Percentiles rank a stretch among this genome's conserved stretches.
Conservation (phyloP, 768 basidiomycete genomes). For the Termitomyces sp. region DNA sequence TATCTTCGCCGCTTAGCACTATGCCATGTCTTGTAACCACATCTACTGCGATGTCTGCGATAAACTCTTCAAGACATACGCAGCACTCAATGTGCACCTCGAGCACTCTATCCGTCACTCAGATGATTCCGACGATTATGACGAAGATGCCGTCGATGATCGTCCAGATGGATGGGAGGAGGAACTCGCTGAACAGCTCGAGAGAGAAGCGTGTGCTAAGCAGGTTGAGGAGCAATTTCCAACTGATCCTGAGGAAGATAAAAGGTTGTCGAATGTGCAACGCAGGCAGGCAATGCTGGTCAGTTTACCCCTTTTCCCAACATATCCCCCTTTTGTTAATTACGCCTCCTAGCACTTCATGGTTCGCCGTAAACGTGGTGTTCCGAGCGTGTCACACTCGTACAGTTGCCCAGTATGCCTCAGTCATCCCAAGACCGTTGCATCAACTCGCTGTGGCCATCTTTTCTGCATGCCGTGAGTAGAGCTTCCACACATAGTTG, state of each 20-base stretch:
- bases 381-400: not conserved
- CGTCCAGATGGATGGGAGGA: constrained; percentile 13
- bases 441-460: constrained; percentile 12
- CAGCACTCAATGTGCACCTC: constrained; percentile 9
- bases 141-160: not conserved
- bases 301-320: constrained; percentile 2
- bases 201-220: constrained; percentile 1
- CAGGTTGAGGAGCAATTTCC: constrained; percentile 5
- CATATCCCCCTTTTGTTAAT: not conserved
- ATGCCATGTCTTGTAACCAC: constrained; percentile 3
- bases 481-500: too few species aligned
- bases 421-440: not conserved
- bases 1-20: constrained; percentile 5
- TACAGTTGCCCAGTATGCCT: constrained; percentile 12
- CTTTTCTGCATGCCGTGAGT: constrained; percentile 13
- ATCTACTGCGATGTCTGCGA: constrained; percentile 13
- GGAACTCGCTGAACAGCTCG: constrained; percentile 2
- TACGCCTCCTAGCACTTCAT: constrained; percentile 2
- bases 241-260: not conserved
- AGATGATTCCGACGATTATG: constrained; percentile 11
- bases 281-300: constrained; percentile 12
- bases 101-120: constrained; percentile 8
- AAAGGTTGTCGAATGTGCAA: not conserved
- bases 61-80: constrained; percentile 4
- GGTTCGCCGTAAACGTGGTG: constrained; percentile 10